These are phyloP conservation scores for Ottelia alismoides DNA, from an alignment of 106 monocot species.

Conservation along the genomic window DNA sequence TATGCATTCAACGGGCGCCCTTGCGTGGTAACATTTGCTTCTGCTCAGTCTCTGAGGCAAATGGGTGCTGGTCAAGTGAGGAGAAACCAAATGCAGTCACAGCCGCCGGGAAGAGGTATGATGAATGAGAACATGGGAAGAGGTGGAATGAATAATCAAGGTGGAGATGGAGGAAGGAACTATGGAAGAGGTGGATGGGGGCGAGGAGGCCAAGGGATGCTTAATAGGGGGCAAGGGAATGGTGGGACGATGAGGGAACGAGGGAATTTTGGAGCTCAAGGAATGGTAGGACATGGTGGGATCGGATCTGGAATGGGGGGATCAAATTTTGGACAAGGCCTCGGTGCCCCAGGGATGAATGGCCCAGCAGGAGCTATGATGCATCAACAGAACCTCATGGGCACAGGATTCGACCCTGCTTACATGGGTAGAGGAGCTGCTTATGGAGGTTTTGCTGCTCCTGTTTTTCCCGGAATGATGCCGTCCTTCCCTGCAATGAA, in stretches of 20 bases:
- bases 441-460: conserved; percentile 46
- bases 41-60: conserved; percentile 35
- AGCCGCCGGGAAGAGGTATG: conserved; percentile 22
- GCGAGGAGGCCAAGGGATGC: conserved; percentile 26
- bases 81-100: conserved; percentile 30
- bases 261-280: conserved; percentile 20
- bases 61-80: conserved; percentile 30
- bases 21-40: conserved; percentile 67
- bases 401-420: conserved; percentile 46
- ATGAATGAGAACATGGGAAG: conserved; percentile 22
- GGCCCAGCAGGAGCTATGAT: conserved; percentile 28
- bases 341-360: conserved; percentile 15
- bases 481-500: conserved; percentile 40
- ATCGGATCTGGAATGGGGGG: no score
- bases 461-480: conserved; percentile 57
- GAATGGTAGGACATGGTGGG: conserved; percentile 10
- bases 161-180: conserved; percentile 11
- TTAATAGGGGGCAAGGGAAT: conserved; percentile 27
- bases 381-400: conserved; percentile 44
- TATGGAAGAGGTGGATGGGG: conserved; percentile 21
- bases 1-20: conserved; percentile 60
- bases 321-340: conserved; percentile 23
- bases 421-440: conserved; percentile 44
- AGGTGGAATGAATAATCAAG: conserved; percentile 18
- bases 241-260: conserved; percentile 26